phyloP scores from a whole-genome alignment of 2,329 filamentous ascomycete species.

The Stemphylium lycopersici region DNA sequence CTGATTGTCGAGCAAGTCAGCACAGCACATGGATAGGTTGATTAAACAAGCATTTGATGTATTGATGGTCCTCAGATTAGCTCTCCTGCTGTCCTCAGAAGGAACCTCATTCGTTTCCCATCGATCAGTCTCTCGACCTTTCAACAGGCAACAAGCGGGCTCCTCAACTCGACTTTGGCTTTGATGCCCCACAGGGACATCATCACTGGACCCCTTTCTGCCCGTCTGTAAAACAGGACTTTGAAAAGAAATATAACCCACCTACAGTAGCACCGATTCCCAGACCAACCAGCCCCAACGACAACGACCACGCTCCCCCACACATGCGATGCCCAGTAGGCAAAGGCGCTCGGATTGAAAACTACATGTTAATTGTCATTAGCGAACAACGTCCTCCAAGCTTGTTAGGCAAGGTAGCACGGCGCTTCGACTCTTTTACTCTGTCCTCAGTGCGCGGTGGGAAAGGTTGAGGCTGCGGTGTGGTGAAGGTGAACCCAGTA shows the following conservation, averaged over 20 bases:
- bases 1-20: not conserved
- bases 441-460: conserved; percentile 41
- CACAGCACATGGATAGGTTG: not conserved
- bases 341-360: conserved; percentile 46
- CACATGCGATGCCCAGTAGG: conserved; percentile 18
- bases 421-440: conserved; percentile 45
- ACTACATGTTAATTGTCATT: conserved; percentile 39
- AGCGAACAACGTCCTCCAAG: conserved; percentile 31
- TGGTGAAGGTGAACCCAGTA: conserved; percentile 23
- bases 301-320: conserved; percentile 38
- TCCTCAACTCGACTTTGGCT: conserved; percentile 45
- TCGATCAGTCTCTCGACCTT: conserved; percentile 17
- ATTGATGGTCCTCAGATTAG: conserved; percentile 43
- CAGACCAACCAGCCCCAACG: conserved; percentile 21
- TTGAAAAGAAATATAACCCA: conserved; percentile 12
- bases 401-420: conserved; percentile 17
- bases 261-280: conserved; percentile 17
- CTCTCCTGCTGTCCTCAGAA: conserved; percentile 44
- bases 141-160: conserved; percentile 24
- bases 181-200: conserved; percentile 42
- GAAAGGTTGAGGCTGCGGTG: conserved; percentile 25
- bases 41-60: conserved; percentile 1
- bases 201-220: conserved; percentile 40
- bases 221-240: conserved; percentile 20
- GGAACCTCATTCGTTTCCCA: conserved; percentile 28